These are phyloP conservation scores for Leccinum subrobustum DNA, from an alignment of 1,284 basidiomycete genomes.

Conservation along the genomic window DNA sequence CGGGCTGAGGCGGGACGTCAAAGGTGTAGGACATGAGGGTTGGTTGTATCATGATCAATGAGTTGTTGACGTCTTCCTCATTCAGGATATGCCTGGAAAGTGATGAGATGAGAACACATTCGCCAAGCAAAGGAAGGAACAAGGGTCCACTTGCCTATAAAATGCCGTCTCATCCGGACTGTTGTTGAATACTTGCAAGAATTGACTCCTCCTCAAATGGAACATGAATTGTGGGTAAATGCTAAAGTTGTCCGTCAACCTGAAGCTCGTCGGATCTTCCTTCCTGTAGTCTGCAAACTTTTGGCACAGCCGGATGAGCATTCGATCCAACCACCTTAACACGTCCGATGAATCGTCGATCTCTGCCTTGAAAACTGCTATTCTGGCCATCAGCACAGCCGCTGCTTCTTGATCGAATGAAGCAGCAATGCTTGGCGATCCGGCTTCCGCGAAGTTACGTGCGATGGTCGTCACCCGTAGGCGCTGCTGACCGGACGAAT, in stretches of 20 bases:
- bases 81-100: slow-evolving; percentile 84
- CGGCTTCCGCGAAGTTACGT: slow-evolving; percentile 96
- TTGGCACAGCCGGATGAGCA: slow-evolving; percentile 98
- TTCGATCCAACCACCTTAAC: slow-evolving; percentile 95
- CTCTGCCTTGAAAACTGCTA: slow-evolving; percentile 99
- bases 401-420: slow-evolving; percentile 99
- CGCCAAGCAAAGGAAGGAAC: neutral
- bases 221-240: slow-evolving; percentile 99
- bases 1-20: slow-evolving; percentile 88
- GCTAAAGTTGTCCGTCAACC: slow-evolving; percentile 93
- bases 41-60: slow-evolving; percentile 99
- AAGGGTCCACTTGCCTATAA: slow-evolving; percentile 67
- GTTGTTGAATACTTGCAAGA: slow-evolving; percentile 99
- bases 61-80: slow-evolving; percentile 99
- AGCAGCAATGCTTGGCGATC: slow-evolving; percentile 88
- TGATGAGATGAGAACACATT: slow-evolving; percentile 5
- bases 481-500: slow-evolving; percentile 91
- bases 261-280: slow-evolving; percentile 95
- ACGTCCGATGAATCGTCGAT: slow-evolving; percentile 99
- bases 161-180: slow-evolving; percentile 99
- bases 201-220: slow-evolving; percentile 95
- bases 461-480: slow-evolving; percentile 96
- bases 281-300: slow-evolving; percentile 99
- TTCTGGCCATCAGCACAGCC: slow-evolving; percentile 97
- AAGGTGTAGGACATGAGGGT: slow-evolving; percentile 99